Evolutionary conservation across 2,329 filamentous ascomycete genomes (phyloP).

Genomic region (Fusarium sp.): DNA sequence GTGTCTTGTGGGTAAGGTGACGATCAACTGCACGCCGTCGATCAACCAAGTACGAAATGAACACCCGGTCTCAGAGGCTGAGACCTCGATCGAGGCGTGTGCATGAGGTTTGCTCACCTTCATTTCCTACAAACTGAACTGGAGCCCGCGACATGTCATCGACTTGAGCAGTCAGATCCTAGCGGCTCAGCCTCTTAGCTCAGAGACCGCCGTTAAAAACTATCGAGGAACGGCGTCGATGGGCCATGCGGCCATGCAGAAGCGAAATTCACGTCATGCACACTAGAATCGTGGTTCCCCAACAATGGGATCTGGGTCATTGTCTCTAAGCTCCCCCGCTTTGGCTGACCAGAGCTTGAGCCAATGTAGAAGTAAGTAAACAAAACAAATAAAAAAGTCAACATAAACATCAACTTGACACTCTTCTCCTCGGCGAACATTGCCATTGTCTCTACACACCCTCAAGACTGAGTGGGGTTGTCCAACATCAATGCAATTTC

Average conservation of each 20-base stretch:
- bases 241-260: slow-evolving; percentile 25
- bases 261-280: slow-evolving; percentile 36
- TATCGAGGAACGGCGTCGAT: slow-evolving; percentile 19
- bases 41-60: not conserved
- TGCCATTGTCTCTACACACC: not conserved
- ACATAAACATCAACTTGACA: not conserved
- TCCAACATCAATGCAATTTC: slow-evolving; percentile 22
- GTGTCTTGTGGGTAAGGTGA: not conserved
- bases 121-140: not conserved
- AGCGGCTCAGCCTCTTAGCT: slow-evolving; percentile 15
- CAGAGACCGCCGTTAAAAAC: slow-evolving; percentile 22
- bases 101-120: slow-evolving; percentile 12
- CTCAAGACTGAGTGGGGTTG: slow-evolving; percentile 3
- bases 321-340: slow-evolving; percentile 3
- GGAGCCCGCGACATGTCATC: not conserved
- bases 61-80: not conserved
- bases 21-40: not conserved
- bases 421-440: not conserved
- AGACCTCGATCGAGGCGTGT: slow-evolving; percentile 16
- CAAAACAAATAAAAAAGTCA: slow-evolving; percentile 1
- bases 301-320: not conserved
- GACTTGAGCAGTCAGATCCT: slow-evolving; percentile 9
- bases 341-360: slow-evolving; percentile 5
- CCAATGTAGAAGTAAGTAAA: slow-evolving; percentile 20
- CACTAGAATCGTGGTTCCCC: slow-evolving; percentile 8